Conservation (phyloP, 1,284 basidiomycete species). For the Inonotus hispidus region DNA sequence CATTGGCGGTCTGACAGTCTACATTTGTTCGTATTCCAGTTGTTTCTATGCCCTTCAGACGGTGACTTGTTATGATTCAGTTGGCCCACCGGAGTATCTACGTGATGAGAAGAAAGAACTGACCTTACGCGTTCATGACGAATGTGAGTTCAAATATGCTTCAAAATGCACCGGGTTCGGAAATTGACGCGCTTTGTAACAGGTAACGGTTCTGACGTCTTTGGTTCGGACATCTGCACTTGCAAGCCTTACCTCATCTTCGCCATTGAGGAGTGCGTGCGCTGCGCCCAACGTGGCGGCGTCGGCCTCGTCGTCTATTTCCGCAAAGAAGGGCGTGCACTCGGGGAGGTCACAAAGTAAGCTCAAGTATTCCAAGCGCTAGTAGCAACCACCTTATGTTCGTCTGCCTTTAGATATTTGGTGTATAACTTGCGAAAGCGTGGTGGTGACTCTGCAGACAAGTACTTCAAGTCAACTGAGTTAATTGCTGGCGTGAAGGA, state of each 20-base stretch:
- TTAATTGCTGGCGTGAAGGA: slow-evolving; percentile 94
- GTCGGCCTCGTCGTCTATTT: slow-evolving; percentile 94
- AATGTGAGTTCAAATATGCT: slow-evolving; percentile 51
- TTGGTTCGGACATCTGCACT: slow-evolving; percentile 92
- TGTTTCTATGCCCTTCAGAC: slow-evolving; percentile 12
- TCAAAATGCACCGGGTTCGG: slow-evolving; percentile 21
- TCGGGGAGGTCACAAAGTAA: slow-evolving; percentile 90
- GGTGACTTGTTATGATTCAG: slow-evolving; percentile 32
- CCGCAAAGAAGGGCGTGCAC: slow-evolving; percentile 87
- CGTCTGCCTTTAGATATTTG: slow-evolving; percentile 50
- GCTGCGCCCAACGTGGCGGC: slow-evolving; percentile 81
- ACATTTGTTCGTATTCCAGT: slow-evolving; percentile 63
- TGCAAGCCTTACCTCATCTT: slow-evolving; percentile 93
- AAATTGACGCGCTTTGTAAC: slow-evolving; percentile 4
- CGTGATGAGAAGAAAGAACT: slow-evolving; percentile 79
- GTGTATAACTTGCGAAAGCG: slow-evolving; percentile 96
- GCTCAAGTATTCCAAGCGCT: slow-evolving; percentile 20
- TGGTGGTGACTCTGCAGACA: slow-evolving; percentile 86
- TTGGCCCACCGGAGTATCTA: slow-evolving; percentile 78
- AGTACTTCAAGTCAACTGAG: slow-evolving; percentile 94
- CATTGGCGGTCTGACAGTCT: slow-evolving; percentile 88
- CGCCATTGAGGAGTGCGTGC: slow-evolving; percentile 92
- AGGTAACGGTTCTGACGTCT: slow-evolving; percentile 83
- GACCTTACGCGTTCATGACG: slow-evolving; percentile 91
- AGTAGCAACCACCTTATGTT: neutral